phyloP scores from a whole-genome alignment of 306 rosid species.

The Acacia acuminata region DNA sequence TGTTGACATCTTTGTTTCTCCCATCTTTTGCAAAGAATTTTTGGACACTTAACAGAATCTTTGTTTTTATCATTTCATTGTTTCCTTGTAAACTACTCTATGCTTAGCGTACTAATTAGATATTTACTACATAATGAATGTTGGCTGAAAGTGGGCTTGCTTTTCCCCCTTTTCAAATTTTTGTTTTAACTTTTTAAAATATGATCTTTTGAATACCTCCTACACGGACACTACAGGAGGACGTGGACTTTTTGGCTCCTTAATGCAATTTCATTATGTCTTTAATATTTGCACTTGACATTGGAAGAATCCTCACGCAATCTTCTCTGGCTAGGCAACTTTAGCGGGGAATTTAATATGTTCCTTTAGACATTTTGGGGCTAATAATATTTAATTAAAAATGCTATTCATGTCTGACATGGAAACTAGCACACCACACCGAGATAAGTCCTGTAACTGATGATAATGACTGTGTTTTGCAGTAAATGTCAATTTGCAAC shows the following conservation, averaged over 20 bases:
- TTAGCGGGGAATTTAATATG: neutral
- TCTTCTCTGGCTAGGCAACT: neutral
- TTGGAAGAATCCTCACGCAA: neutral
- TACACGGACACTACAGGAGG: neutral
- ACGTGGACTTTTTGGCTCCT: neutral
- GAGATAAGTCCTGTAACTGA: slow-evolving; percentile 14
- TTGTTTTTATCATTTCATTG: neutral
- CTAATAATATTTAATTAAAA: neutral
- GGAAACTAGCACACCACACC: slow-evolving; percentile 12
- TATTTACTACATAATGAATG: neutral
- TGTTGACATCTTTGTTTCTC: neutral
- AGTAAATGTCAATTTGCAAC: slow-evolving; percentile 60
- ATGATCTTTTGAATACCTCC: neutral
- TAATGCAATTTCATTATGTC: neutral
- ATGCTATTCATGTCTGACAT: slow-evolving; percentile 9
- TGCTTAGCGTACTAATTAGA: neutral
- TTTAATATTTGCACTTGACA: slow-evolving; percentile 10
- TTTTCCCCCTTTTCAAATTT: neutral
- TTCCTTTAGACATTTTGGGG: neutral
- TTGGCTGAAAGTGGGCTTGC: neutral
- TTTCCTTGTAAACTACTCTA: neutral
- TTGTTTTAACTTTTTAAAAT: neutral
- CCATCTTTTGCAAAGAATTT: neutral
- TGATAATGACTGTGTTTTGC: slow-evolving; percentile 36
- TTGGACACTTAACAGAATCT: neutral